These are phyloP conservation scores for Penicillium hordei DNA, from an alignment of 2,329 filamentous ascomycete species.

Conservation along the genomic window DNA sequence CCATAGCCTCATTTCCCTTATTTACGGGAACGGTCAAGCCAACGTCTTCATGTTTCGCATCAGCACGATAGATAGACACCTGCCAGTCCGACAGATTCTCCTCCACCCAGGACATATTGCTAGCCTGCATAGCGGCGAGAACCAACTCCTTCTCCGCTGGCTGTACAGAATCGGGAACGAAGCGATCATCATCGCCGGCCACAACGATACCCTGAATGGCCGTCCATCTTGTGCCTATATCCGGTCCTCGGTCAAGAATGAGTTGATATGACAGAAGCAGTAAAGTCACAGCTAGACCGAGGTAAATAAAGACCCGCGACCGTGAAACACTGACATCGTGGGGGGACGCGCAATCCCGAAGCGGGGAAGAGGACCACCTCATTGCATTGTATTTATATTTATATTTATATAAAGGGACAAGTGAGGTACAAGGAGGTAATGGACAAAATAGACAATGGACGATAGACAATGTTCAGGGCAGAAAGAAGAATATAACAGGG, in stretches of 20 bases:
- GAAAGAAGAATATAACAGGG: neutral
- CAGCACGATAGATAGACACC: constrained; percentile 43
- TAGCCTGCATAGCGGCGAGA: constrained; percentile 21
- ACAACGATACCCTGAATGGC: neutral
- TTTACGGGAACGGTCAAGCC: constrained; percentile 46
- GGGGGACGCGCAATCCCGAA: neutral
- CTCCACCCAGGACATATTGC: constrained; percentile 26
- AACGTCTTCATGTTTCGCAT: constrained; percentile 35
- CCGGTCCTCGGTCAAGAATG: constrained; percentile 16
- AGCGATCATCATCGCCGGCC: neutral
- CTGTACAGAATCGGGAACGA: neutral
- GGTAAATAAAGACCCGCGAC: constrained; percentile 17
- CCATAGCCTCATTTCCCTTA: constrained; percentile 53
- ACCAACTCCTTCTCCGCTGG: constrained; percentile 20
- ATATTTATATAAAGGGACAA: neutral
- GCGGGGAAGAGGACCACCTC: constrained; percentile 1
- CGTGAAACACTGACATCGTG: constrained; percentile 1
- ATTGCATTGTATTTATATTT: constrained; percentile 8
- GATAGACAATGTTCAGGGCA: neutral
- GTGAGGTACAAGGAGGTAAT: neutral
- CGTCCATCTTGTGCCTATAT: constrained; percentile 5
- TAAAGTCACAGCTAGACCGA: constrained; percentile 15
- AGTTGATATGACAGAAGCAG: constrained; percentile 23
- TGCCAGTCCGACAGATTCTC: constrained; percentile 19
- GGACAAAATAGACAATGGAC: neutral